Conservation (phyloP, 2,329 filamentous ascomycete genomes). For the Penicillium sp. region DNA sequence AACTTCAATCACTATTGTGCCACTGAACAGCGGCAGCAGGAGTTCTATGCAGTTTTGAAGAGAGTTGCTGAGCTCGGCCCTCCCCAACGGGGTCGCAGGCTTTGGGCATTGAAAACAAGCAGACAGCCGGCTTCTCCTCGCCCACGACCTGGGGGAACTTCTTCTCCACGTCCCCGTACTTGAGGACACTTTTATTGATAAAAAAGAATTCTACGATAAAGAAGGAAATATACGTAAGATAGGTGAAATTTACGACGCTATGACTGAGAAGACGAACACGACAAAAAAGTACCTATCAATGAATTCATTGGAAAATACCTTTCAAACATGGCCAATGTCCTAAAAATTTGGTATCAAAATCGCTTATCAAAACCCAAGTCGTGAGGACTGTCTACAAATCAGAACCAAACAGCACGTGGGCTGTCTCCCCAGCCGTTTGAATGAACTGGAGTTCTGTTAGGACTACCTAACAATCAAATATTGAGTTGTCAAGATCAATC, state of each 20-base stretch:
- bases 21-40: conserved; percentile 65
- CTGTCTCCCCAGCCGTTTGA: no score
- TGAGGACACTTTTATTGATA: background rate
- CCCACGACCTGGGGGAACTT: background rate
- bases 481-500: background rate
- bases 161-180: background rate
- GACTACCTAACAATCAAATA: background rate
- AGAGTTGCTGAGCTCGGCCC: conserved; percentile 68
- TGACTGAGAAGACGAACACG: background rate
- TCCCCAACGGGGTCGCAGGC: conserved; percentile 48
- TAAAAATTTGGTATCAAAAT: no score
- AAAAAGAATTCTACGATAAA: background rate
- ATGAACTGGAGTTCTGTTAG: background rate
- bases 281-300: background rate
- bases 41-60: conserved; percentile 80
- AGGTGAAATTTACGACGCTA: background rate
- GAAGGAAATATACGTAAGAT: background rate
- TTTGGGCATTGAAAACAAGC: conserved; percentile 62
- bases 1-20: conserved; percentile 83
- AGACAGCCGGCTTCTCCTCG: background rate
- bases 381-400: no score
- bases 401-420: no score
- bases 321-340: no score
- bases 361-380: no score
- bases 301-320: no score